phyloP scores from a whole-genome alignment of 1,284 basidiomycete species.

The Wolfiporia cocos region DNA sequence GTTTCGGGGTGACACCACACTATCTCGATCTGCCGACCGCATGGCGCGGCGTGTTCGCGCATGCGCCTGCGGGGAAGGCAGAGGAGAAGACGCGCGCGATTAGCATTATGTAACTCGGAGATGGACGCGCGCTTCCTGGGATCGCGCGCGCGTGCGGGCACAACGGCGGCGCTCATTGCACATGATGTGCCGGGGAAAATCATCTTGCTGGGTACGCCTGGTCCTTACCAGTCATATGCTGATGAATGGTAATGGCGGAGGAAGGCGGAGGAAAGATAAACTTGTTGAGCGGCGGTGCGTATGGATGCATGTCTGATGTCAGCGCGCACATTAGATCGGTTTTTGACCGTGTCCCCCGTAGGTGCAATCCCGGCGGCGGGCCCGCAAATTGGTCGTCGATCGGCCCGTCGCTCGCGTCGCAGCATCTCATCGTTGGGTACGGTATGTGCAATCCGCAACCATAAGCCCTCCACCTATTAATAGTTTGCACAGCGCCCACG shows the following conservation, averaged over 20 bases:
- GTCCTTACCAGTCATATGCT: slow-evolving; percentile 28
- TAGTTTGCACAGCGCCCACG: slow-evolving; percentile 56
- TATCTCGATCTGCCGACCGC: slow-evolving; percentile 58
- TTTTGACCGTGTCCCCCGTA: too few relatives aligned
- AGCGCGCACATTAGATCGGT: slow-evolving; percentile 20
- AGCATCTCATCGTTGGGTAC: slow-evolving; percentile 57
- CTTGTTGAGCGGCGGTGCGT: slow-evolving; percentile 67
- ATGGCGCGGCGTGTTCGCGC: slow-evolving; percentile 57
- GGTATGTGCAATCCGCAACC: slow-evolving; percentile 45
- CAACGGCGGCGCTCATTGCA: slow-evolving; percentile 51
- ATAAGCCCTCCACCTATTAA: neutral
- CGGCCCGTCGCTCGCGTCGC: slow-evolving; percentile 53
- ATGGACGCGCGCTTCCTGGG: slow-evolving; percentile 62
- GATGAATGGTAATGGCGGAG: slow-evolving; percentile 58
- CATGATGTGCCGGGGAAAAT: slow-evolving; percentile 67
- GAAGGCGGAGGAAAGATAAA: slow-evolving; percentile 72
- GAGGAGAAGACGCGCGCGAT: slow-evolving; percentile 20
- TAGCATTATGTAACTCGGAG: slow-evolving; percentile 69
- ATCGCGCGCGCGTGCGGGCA: slow-evolving; percentile 82
- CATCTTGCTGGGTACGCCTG: slow-evolving; percentile 80
- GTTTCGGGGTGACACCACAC: slow-evolving; percentile 51
- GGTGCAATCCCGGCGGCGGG: slow-evolving; percentile 63
- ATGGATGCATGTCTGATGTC: slow-evolving; percentile 80
- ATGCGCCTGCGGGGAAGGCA: neutral
- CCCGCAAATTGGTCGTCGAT: slow-evolving; percentile 38